These are phyloP conservation scores for Epithele typhae DNA, from an alignment of 768 basidiomycete species.

Conservation along the genomic window DNA sequence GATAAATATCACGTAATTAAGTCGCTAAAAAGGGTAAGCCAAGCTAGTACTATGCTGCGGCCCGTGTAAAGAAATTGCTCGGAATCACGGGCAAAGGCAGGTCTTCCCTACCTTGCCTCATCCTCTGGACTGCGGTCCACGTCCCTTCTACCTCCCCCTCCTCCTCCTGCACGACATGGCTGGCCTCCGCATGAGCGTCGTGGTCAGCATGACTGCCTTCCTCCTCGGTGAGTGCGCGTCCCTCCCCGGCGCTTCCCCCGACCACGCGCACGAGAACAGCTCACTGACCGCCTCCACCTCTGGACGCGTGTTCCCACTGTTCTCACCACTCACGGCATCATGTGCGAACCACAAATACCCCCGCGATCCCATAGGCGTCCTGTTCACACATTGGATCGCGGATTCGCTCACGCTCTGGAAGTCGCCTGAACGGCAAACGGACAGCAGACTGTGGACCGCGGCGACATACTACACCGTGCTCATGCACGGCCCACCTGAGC, in stretches of 20 bases:
- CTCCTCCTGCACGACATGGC: slow-evolving; percentile 32
- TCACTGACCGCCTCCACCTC: background rate
- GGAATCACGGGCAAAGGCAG: slow-evolving; percentile 17
- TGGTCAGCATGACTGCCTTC: slow-evolving; percentile 76
- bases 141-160: slow-evolving; percentile 3
- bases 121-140: background rate
- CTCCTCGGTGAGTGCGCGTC: slow-evolving; percentile 54
- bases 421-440: slow-evolving; percentile 65
- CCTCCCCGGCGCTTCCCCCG: slow-evolving; percentile 2
- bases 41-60: too few relatives aligned
- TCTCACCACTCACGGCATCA: too few relatives aligned
- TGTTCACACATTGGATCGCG: slow-evolving; percentile 92
- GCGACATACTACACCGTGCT: slow-evolving; percentile 80
- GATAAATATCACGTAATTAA: too few relatives aligned
- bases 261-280: too few relatives aligned
- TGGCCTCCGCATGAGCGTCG: slow-evolving; percentile 70
- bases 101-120: background rate
- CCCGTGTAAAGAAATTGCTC: background rate
- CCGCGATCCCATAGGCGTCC: slow-evolving; percentile 45
- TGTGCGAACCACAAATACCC: too few relatives aligned
- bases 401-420: slow-evolving; percentile 90
- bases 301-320: background rate
- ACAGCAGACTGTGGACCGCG: slow-evolving; percentile 78
- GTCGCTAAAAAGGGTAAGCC: too few relatives aligned
- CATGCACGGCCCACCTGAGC: slow-evolving; percentile 54